These are phyloP conservation scores for Strobilomyces echinocephalus DNA, from an alignment of 768 basidiomycete genomes.

Conservation along the genomic window DNA sequence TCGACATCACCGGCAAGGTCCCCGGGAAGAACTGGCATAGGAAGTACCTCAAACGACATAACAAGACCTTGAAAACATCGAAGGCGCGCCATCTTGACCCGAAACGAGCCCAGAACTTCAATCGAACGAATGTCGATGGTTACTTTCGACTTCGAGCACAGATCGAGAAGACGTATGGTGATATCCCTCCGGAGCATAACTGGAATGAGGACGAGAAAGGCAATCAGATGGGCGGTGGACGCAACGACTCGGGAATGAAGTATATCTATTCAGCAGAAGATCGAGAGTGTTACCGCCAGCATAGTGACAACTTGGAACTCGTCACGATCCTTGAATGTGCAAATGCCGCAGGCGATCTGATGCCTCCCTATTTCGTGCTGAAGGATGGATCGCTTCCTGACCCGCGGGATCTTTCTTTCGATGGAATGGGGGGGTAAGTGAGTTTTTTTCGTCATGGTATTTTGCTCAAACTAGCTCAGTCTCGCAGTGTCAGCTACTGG, in stretches of 20 bases:
- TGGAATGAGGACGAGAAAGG: background rate
- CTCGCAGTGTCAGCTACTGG: background rate
- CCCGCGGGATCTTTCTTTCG: background rate
- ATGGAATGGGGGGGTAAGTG: background rate
- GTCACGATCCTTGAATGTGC: background rate
- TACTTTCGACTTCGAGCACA: background rate
- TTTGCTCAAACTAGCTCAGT: background rate
- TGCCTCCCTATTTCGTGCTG: background rate
- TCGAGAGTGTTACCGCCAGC: background rate
- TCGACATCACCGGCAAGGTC: background rate
- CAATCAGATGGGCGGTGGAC: background rate
- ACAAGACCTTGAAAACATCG: background rate
- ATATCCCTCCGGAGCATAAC: background rate
- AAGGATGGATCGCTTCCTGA: background rate
- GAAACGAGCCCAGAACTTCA: background rate
- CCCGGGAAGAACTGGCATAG: background rate
- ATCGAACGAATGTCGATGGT: background rate
- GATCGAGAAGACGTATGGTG: background rate
- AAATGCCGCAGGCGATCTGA: background rate
- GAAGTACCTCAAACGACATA: background rate
- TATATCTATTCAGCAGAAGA: background rate
- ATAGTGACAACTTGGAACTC: background rate
- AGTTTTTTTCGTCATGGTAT: background rate
- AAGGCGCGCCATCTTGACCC: background rate
- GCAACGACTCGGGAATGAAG: background rate